Conservation (phyloP, 495 filamentous ascomycete species). For the Lentithecium fluviatile region DNA sequence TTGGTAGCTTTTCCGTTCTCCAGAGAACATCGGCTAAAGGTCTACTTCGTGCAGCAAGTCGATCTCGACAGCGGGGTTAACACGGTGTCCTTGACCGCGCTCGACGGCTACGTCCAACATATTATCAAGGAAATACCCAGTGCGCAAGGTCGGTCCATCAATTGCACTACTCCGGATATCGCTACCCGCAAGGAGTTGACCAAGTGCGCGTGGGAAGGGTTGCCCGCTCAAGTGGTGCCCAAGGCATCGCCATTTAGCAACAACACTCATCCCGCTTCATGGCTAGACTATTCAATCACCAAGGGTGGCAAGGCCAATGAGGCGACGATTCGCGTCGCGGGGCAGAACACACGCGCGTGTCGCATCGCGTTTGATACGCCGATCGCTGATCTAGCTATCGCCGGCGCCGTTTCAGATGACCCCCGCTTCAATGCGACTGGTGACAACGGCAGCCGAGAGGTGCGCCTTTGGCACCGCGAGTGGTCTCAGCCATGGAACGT, state of each 20-base stretch:
- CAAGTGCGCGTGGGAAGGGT: conserved; percentile 69
- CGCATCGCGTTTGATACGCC: conserved; percentile 61
- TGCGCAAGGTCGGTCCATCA: conserved; percentile 59
- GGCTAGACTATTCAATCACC: conserved; percentile 65
- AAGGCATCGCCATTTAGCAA: conserved; percentile 35
- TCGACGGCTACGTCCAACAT: conserved; percentile 67
- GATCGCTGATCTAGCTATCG: conserved; percentile 61
- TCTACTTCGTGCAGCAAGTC: conserved; percentile 80
- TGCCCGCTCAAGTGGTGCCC: conserved; percentile 47
- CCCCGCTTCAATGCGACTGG: conserved; percentile 57
- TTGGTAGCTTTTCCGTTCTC: conserved; percentile 88
- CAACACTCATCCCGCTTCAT: conserved; percentile 39
- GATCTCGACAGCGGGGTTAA: conserved; percentile 73
- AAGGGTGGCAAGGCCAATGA: conserved; percentile 40
- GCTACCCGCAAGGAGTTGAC: conserved; percentile 48
- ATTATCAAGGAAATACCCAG: conserved; percentile 70
- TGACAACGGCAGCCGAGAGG: conserved; percentile 52
- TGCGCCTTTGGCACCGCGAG: conserved; percentile 70
- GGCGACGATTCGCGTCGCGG: conserved; percentile 60
- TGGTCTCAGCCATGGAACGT: conserved; percentile 77
- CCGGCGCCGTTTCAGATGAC: conserved; percentile 53
- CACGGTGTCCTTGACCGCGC: conserved; percentile 65
- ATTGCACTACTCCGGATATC: conserved; percentile 48
- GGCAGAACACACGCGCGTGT: conserved; percentile 68
- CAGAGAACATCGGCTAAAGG: conserved; percentile 70